A percentile compares a stretch with the other conserved stretches of the same genome.
Conservation (phyloP, 495 filamentous ascomycete species). For the Trichoderma virens region DNA sequence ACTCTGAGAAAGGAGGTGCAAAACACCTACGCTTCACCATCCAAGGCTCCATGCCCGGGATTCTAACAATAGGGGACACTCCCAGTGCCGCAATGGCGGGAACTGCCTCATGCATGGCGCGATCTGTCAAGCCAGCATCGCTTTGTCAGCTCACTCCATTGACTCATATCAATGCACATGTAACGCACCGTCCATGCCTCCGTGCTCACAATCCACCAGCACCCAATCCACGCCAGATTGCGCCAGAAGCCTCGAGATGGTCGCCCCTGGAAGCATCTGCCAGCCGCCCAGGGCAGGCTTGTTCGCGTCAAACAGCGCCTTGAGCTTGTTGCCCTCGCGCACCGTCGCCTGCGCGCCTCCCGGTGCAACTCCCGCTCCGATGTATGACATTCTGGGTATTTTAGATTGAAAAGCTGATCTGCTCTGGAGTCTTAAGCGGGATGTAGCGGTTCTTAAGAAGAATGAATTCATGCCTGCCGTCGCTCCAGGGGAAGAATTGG, state of each 20-base stretch:
- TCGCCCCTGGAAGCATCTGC: constrained; percentile 71
- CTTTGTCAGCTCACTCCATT: neutral
- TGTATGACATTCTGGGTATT: neutral
- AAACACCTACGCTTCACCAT: constrained; percentile 67
- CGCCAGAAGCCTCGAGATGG: constrained; percentile 60
- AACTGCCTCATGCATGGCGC: constrained; percentile 76
- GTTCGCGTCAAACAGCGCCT: constrained; percentile 44
- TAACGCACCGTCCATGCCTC: constrained; percentile 61
- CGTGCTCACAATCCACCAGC: constrained; percentile 70
- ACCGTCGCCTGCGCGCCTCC: constrained; percentile 27
- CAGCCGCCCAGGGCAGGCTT: constrained; percentile 54
- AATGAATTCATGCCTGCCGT: neutral
- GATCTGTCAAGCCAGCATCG: constrained; percentile 33
- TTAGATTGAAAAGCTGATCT: neutral
- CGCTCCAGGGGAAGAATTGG: neutral
- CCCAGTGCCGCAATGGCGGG: constrained; percentile 60
- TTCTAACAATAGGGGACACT: constrained; percentile 58
- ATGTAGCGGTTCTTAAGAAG: neutral
- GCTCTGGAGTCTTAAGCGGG: neutral
- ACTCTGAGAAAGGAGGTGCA: neutral
- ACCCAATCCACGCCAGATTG: constrained; percentile 67
- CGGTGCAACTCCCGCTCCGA: neutral
- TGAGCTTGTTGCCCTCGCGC: constrained; percentile 56
- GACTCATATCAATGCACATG: neutral
- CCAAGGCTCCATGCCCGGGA: constrained; percentile 58